Evolutionary conservation across 805 yeast species (phyloP).

Genomic region (Saturnispora sekii): DNA sequence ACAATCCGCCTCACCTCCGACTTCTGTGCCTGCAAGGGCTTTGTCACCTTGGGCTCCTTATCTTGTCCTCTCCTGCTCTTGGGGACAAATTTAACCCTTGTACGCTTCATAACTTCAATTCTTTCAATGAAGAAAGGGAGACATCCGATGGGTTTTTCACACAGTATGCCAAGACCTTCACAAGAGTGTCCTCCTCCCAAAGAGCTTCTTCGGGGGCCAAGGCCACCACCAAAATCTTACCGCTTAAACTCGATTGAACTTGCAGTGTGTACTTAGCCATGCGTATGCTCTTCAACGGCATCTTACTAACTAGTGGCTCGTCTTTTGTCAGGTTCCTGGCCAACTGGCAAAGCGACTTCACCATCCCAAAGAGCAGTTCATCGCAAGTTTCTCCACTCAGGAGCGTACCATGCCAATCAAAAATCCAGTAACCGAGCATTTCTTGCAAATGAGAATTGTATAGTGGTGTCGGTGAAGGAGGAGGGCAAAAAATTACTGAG

Average conservation of each 20-base stretch:
- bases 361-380: constrained; percentile 7
- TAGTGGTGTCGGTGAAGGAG: background rate
- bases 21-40: background rate
- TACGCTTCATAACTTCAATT: constrained; percentile 3
- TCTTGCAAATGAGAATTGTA: background rate
- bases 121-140: constrained; percentile 4
- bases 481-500: background rate
- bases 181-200: background rate
- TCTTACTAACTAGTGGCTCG: background rate
- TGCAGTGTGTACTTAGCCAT: constrained; percentile 8
- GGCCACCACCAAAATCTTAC: constrained; percentile 4
- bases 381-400: constrained; percentile 1
- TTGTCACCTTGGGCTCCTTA: background rate
- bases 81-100: constrained; percentile 2
- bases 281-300: constrained; percentile 1
- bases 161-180: background rate
- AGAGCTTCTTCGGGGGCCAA: background rate
- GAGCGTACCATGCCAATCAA: background rate
- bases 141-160: constrained; percentile 7
- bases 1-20: background rate
- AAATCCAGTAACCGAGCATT: constrained; percentile 7
- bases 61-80: constrained; percentile 1
- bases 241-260: constrained; percentile 3
- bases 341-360: constrained; percentile 1
- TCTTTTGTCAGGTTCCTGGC: background rate